Base-by-base conservation (phyloP, 495 filamentous ascomycete genomes). In the Talaromyces proteolyticus region DNA sequence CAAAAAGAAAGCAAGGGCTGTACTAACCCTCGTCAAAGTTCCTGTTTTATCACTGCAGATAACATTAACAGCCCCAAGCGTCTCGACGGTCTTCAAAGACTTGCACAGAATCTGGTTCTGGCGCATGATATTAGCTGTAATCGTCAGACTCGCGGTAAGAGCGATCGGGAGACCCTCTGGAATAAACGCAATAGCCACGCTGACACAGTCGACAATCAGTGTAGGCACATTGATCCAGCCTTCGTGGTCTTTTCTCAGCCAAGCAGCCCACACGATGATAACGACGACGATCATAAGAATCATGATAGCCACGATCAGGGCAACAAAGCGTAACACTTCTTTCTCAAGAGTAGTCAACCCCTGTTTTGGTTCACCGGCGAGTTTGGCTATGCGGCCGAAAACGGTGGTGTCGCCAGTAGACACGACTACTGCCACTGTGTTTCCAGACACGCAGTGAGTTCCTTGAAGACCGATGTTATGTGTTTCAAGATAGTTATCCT, bases 41-140 rank as follows among this genome's bases (percentile, higher is more conserved):
- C 85, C 85, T 0, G 84, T 88, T 62, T 87, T 89, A 60, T 88
- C 84, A 1, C 78, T 86, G 62, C 84, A 87, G 42, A 87, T 81
- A 7, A 87, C 78, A 14, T 77, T 82, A 11, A 89, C 85, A 23
- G 82, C 75, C 3, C 86, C 86, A 3, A 88, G 68, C 0, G 85
- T 88, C 63, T 89, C 87, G 0, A 89, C 85, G 0, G 82, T 86
- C 53, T 83, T 77, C 40, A 88, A 65, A 0, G 79, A 82, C 59
- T 87, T 87, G 65, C 81, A 84, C 11, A 88, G 59, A 23, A 87
- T 75, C 50, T 81, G 82, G 57, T 77, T 76, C 55, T 78, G 68
- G 54, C 76, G 74, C 85, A 88, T 86, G 25, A 78, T 72, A 19
- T 75, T 77, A 0, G 85, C 84, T 6, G 75, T 68, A 56, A 82